These are phyloP conservation scores for Apophysomyces elegans DNA, from an alignment of 371 early-diverging fungal genomes.

Conservation along the genomic window DNA sequence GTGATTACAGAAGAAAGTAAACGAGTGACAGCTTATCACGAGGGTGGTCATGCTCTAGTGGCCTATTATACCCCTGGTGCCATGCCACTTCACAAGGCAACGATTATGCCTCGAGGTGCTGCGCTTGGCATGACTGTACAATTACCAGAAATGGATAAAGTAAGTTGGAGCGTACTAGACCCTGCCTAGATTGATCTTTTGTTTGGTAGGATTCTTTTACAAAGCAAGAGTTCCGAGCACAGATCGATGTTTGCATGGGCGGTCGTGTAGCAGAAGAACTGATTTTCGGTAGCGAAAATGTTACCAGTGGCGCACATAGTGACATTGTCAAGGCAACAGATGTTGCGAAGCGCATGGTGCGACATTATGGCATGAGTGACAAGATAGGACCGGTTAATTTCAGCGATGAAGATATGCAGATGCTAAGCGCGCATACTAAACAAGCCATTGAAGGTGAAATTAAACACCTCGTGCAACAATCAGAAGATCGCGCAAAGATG, in stretches of 20 bases:
- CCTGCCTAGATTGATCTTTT: not conserved
- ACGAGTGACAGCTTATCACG: conserved; percentile 92
- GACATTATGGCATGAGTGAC: conserved; percentile 89
- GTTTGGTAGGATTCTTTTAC: conserved; percentile 63
- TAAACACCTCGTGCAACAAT: conserved; percentile 54
- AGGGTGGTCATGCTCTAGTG: conserved; percentile 94
- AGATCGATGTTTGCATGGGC: conserved; percentile 93
- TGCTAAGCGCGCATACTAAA: conserved; percentile 74
- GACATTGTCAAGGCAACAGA: conserved; percentile 89
- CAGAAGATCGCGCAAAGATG: conserved; percentile 64
- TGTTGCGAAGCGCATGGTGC: conserved; percentile 89
- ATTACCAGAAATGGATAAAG: conserved; percentile 89
- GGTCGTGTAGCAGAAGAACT: conserved; percentile 94
- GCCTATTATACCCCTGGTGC: conserved; percentile 91
- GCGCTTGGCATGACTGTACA: conserved; percentile 90
- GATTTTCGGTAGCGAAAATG: conserved; percentile 86
- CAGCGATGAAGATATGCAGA: conserved; percentile 67
- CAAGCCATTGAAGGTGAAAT: conserved; percentile 82
- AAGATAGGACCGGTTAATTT: conserved; percentile 64
- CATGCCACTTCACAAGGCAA: conserved; percentile 93
- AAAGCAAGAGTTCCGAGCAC: conserved; percentile 79
- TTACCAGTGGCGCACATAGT: conserved; percentile 88
- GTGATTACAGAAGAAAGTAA: conserved; percentile 86
- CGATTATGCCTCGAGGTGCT: conserved; percentile 92
- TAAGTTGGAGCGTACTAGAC: conserved; percentile 3